phyloP scores from a whole-genome alignment of 352 stramenopile species.

The Phytophthora pseudosyringae region DNA sequence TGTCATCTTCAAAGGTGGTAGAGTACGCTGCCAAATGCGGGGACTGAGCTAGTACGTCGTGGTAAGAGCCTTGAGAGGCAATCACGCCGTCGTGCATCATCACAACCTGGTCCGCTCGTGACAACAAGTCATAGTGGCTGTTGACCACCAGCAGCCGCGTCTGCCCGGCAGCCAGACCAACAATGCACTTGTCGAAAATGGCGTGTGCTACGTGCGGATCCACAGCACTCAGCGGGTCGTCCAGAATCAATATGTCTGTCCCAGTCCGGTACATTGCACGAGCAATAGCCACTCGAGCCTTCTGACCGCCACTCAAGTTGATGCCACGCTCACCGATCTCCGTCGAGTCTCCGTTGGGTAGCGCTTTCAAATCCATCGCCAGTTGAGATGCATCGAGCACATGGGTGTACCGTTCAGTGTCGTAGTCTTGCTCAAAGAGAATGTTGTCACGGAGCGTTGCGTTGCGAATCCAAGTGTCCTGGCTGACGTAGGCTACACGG shows the following conservation, averaged over 20 bases:
- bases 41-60: slow-evolving; percentile 57
- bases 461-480: slow-evolving; percentile 94
- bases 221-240: slow-evolving; percentile 94
- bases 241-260: slow-evolving; percentile 93
- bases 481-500: slow-evolving; percentile 77
- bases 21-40: too few relatives aligned
- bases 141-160: slow-evolving; percentile 94
- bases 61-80: slow-evolving; percentile 75
- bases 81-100: slow-evolving; percentile 80
- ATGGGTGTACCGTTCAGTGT: slow-evolving; percentile 39
- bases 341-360: slow-evolving; percentile 64
- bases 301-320: too few relatives aligned
- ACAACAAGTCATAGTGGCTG: slow-evolving; percentile 89
- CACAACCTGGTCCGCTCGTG: slow-evolving; percentile 58
- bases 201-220: slow-evolving; percentile 95
- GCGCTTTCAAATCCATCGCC: slow-evolving; percentile 39
- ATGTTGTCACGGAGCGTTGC: slow-evolving; percentile 92
- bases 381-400: slow-evolving; percentile 50
- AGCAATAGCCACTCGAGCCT: slow-evolving; percentile 86
- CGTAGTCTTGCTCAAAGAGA: slow-evolving; percentile 62
- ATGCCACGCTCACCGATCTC: too few relatives aligned
- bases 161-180: slow-evolving; percentile 51
- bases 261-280: slow-evolving; percentile 89
- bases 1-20: slow-evolving; percentile 1
- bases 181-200: slow-evolving; percentile 92